Evolutionary conservation across 495 filamentous ascomycete species (phyloP).

Genomic region (Parmelia sp.): DNA sequence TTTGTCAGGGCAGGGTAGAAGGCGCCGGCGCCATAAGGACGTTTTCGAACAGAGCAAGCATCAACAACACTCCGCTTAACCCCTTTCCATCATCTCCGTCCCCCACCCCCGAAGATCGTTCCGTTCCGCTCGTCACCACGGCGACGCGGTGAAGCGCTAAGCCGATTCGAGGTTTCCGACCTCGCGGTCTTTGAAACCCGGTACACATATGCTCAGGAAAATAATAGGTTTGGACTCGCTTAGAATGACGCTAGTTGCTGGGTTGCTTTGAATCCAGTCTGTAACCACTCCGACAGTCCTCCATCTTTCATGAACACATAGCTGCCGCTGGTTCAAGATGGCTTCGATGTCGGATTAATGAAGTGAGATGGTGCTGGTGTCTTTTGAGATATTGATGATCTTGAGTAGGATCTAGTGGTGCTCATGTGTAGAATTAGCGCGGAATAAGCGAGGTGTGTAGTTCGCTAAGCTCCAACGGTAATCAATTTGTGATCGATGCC

Average conservation of each 20-base stretch:
- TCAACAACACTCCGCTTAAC: not conserved
- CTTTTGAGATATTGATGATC: not conserved
- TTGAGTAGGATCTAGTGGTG: too few relatives aligned
- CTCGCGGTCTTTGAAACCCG: not conserved
- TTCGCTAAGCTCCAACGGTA: too few relatives aligned
- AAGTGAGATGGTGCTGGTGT: not conserved
- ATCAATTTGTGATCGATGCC: not conserved
- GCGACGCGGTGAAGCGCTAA: not conserved
- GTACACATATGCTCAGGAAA: not conserved
- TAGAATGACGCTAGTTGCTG: not conserved
- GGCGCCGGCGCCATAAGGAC: not conserved
- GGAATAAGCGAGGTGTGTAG: not conserved
- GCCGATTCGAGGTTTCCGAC: not conserved
- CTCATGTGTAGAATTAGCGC: not conserved
- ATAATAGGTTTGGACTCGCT: not conserved
- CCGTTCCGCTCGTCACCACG: not conserved
- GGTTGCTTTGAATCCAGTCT: not conserved
- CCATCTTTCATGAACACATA: not conserved
- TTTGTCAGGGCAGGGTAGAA: not conserved
- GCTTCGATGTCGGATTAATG: too few relatives aligned
- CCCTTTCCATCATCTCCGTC: not conserved
- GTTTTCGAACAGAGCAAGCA: not conserved
- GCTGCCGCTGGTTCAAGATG: not conserved
- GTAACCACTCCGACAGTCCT: not conserved
- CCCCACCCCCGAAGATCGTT: not conserved